A percentile compares a stretch with the other conserved stretches of the same genome.
Conservation (phyloP, 768 basidiomycete species). For the Termitomyces sp. region DNA sequence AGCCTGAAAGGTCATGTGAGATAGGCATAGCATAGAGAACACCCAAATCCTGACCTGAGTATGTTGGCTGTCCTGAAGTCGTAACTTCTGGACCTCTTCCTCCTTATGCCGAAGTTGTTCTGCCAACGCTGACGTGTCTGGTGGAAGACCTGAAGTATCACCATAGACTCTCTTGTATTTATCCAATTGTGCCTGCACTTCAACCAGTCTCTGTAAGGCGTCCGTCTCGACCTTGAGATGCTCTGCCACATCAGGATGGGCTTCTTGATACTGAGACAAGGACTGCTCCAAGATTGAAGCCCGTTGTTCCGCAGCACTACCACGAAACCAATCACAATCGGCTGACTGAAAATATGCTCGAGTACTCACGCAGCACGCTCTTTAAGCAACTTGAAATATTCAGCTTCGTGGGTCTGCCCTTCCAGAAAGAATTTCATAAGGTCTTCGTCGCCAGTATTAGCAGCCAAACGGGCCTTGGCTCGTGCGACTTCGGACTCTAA, state of each 20-base stretch:
- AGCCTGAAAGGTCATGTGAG: conserved; percentile 41
- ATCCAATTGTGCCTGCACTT: conserved; percentile 46
- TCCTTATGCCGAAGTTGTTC: conserved; percentile 65
- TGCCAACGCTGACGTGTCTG: conserved; percentile 51
- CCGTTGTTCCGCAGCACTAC: conserved; percentile 54
- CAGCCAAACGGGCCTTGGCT: conserved; percentile 75
- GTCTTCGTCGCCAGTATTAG: conserved; percentile 66
- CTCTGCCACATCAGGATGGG: conserved; percentile 52
- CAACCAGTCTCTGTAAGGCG: conserved; percentile 46
- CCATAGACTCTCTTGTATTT: conserved; percentile 69
- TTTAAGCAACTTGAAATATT: conserved; percentile 54
- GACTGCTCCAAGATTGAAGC: conserved; percentile 51
- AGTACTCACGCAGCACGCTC: conserved; percentile 51
- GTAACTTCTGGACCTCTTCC: conserved; percentile 59
- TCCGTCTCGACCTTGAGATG: conserved; percentile 51
- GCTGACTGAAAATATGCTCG: neutral
- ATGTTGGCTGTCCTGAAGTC: conserved; percentile 63
- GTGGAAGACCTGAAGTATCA: conserved; percentile 42
- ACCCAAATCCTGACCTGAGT: conserved; percentile 47
- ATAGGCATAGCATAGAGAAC: neutral
- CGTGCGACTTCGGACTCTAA: conserved; percentile 73
- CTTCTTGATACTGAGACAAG: conserved; percentile 44
- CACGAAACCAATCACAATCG: conserved; percentile 17
- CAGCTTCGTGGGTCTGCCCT: conserved; percentile 49
- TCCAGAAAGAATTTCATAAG: conserved; percentile 69